Evolutionary conservation across 2,329 filamentous ascomycete species (phyloP), one percentile per base, ranked within the genome.

Genomic region (Aspergillus fructus): DNA sequence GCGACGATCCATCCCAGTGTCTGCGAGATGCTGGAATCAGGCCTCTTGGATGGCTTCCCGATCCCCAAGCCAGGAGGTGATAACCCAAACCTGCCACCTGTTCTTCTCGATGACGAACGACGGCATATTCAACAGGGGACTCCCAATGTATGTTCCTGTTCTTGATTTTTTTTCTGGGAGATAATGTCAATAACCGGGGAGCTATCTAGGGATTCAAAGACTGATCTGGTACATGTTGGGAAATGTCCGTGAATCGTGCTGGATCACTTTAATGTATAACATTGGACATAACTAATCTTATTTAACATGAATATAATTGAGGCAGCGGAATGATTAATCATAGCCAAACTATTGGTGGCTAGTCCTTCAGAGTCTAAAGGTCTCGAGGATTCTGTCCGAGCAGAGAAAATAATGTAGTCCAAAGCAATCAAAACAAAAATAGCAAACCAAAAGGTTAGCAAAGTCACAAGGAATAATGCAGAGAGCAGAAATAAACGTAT

Each of bases 1-100:
- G 71, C 71, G 8, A 53, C 53, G 17, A 66, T 75, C 24, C 71
- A 75, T 53, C 46, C 49, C 5, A 70, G 65, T 21, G 71, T 75
- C 4, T 58, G 65, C 27, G 59, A 66, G 47, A 65, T 70, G 67
- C 53, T 62, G 41, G 59, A 65, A 24, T 59, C 68, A 19, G 66
- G 63, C 5, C 59, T 68, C 13, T 34, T 70, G 42, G 47, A 61
- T 12, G 48, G 58, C 39, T 57, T 62, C 23, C 60, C 57, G 8
- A 54, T 59, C 6, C 56, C 56, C 9, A 59, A 59, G 53, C 53
- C 49, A 24, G 59, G 59, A 7, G 59, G 59, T 1, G 53, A 56
- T 33, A 59, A 61, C 34, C 53, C 59, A 15, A 60, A 60, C 27
- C 43, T 53, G 17, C 58, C 55, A 42, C 55, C 55, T 19, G 15